Percentiles rank a stretch among this genome's conserved stretches.
Evolutionary conservation across 2,329 filamentous ascomycete species (phyloP).

Genomic region (Trichoderma semiorbis): DNA sequence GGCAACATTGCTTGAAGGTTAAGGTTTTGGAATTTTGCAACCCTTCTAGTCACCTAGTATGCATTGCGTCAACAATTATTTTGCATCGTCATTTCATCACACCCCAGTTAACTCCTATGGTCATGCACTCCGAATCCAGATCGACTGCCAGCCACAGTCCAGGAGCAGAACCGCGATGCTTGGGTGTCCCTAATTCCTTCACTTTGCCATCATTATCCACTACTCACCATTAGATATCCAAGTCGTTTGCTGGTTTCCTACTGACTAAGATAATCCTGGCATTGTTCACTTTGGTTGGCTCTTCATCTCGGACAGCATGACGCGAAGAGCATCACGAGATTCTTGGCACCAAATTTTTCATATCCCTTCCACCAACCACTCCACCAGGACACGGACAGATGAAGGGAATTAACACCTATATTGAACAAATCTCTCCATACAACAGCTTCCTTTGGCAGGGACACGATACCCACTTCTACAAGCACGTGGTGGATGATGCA

Average conservation of each 20-base stretch:
- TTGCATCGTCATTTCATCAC: neutral
- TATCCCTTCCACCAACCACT: neutral
- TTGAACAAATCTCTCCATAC: neutral
- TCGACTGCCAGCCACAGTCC: neutral
- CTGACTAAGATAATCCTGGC: neutral
- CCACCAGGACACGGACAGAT: neutral
- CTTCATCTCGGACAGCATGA: neutral
- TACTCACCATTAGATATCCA: neutral
- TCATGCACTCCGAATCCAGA: neutral
- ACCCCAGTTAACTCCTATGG: neutral
- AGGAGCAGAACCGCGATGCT: neutral
- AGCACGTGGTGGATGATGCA: neutral
- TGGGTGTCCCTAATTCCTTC: neutral
- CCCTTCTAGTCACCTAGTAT: neutral
- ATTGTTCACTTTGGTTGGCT: neutral
- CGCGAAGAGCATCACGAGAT: neutral
- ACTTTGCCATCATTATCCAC: neutral
- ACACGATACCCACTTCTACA: neutral
- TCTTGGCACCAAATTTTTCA: neutral
- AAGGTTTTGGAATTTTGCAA: neutral
- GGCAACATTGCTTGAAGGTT: neutral
- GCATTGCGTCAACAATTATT: neutral
- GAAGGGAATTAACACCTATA: neutral
- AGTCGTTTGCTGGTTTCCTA: neutral
- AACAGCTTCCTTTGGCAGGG: neutral